Evolutionary conservation across 1,284 basidiomycete species (phyloP).

Genomic region (Leccinum pseudoinsigne): DNA sequence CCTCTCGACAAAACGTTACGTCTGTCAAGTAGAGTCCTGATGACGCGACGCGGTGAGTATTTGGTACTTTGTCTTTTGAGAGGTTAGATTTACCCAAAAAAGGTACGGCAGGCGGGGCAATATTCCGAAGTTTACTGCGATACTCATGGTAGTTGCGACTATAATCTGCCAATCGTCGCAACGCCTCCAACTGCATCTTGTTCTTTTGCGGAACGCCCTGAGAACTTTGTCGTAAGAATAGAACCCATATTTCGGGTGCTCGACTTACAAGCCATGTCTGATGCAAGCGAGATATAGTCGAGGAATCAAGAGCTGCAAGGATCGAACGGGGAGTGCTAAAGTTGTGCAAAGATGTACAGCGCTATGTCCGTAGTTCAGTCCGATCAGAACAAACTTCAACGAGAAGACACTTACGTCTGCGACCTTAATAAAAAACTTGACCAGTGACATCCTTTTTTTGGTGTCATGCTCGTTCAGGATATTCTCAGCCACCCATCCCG

Average conservation of each 20-base stretch:
- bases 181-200: slow-evolving; percentile 72
- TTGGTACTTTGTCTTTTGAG: background rate
- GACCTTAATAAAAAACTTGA: slow-evolving; percentile 97
- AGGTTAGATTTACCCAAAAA: slow-evolving; percentile 75
- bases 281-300: slow-evolving; percentile 87
- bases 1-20: slow-evolving; percentile 94
- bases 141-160: slow-evolving; percentile 93
- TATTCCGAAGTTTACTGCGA: slow-evolving; percentile 79
- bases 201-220: slow-evolving; percentile 88
- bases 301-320: slow-evolving; percentile 92
- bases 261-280: slow-evolving; percentile 86
- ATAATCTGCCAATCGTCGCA: slow-evolving; percentile 88
- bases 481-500: slow-evolving; percentile 94
- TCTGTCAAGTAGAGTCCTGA: slow-evolving; percentile 86
- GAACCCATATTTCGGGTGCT: background rate
- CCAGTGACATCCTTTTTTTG: slow-evolving; percentile 80
- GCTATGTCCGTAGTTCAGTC: slow-evolving; percentile 47
- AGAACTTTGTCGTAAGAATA: slow-evolving; percentile 22
- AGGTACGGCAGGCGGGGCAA: slow-evolving; percentile 85
- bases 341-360: slow-evolving; percentile 84
- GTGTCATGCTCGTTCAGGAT: slow-evolving; percentile 89
- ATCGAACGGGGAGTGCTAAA: slow-evolving; percentile 94
- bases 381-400: slow-evolving; percentile 25
- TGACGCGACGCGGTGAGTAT: slow-evolving; percentile 11
- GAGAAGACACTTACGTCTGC: slow-evolving; percentile 74